Evolutionary conservation across 2,329 filamentous ascomycete genomes (phyloP), one percentile per base, ranked within the genome.

Genomic region (Xylariaceae sp.): DNA sequence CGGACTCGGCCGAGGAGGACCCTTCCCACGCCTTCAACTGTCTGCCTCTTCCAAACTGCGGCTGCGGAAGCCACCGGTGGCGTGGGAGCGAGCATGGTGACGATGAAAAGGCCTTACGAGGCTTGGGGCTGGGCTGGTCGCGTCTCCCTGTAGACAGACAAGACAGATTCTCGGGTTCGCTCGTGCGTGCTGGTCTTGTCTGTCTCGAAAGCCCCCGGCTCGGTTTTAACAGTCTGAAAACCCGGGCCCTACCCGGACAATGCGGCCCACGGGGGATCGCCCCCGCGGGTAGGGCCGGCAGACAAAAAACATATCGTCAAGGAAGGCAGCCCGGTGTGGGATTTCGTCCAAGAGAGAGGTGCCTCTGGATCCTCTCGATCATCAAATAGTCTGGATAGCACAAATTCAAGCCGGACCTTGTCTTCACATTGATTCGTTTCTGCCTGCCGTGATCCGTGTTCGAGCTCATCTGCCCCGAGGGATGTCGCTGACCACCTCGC

Each of bases 1-100:
- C 60, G 67, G 67, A 70, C 67, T 72, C 50, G 68, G 67, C 67
- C 67, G 59, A 66, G 64, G 61, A 66, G 60, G 60, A 57, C 47
- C 55, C 50, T 28, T 44, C 44, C 50, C 51, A 53, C 40, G 46
- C 35, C 36, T 41, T 34, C 47, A 47, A 37, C 33, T 33, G 37
- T 46, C 53, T 50, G 50, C 49, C 43, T 45, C 44, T 47, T 50
- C 43, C 37, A 37, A 23, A 19, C 32, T 42, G 12, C 18, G 22
- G 28, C 17, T 21, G 25, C 31, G 29, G 15, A 45, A 46, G 42
- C 44, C 39, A 23, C 44, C 44, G 45, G 48, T 46, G 48, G 47
- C 42, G 46, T 50, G 49, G 52, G 45, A 46, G 38, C 38, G 36
- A 49, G 49, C 11, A 43, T 45, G 47, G 51, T 43, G 38, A 32